Percentiles rank a stretch among this genome's conserved stretches.
These are phyloP conservation scores for Yamagishiella unicocca DNA, from an alignment of 139 green algal species.

Conservation along the genomic window DNA sequence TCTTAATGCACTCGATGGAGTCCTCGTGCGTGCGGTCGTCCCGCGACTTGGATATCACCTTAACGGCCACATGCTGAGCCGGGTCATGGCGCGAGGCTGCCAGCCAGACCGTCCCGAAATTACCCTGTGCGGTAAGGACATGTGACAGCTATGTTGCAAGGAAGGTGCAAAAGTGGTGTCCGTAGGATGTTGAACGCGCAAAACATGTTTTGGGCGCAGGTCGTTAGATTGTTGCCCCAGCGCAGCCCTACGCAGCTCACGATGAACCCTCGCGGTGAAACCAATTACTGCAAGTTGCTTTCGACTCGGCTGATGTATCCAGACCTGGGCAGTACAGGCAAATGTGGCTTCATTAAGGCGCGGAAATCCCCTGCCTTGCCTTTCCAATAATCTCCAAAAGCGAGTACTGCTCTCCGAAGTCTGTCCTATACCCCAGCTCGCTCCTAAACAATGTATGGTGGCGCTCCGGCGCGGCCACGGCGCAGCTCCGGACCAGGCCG, in stretches of 20 bases:
- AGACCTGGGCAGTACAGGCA: too few relatives aligned
- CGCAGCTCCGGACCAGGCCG: neutral
- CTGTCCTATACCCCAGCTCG: conserved; percentile 8
- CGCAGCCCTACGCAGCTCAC: too few relatives aligned
- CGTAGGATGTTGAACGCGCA: too few relatives aligned
- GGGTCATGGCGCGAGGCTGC: neutral
- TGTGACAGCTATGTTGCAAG: too few relatives aligned
- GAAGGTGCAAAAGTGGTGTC: too few relatives aligned
- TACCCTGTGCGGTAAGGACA: neutral
- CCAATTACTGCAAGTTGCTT: too few relatives aligned
- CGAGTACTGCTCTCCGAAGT: neutral
- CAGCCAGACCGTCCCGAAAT: conserved; percentile 30
- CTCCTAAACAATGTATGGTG: neutral
- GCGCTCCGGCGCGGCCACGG: conserved; percentile 3
- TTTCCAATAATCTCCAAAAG: conserved; percentile 22
- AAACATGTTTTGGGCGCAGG: too few relatives aligned
- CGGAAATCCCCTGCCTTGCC: too few relatives aligned
- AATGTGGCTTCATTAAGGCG: too few relatives aligned
- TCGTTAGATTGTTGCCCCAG: too few relatives aligned
- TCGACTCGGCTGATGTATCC: too few relatives aligned
- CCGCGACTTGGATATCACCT: conserved; percentile 51
- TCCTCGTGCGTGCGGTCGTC: conserved; percentile 29
- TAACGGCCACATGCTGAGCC: conserved; percentile 52
- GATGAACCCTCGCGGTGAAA: too few relatives aligned
- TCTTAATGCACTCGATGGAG: conserved; percentile 41